Evolutionary conservation across 345 rosid species (phyloP), one percentile per base, ranked within the genome.

Genomic region (Citrus inodora): DNA sequence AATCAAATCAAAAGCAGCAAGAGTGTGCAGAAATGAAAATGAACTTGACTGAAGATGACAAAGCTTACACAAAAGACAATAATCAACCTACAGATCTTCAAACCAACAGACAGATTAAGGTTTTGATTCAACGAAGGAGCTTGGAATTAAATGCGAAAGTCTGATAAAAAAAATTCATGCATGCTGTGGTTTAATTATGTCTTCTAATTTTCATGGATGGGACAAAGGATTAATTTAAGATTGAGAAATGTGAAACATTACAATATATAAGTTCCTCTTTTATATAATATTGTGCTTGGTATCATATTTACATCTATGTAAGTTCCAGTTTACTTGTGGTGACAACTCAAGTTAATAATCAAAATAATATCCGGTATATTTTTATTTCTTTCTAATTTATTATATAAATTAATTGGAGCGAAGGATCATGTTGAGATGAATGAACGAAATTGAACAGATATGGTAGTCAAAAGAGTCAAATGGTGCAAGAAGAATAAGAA

Each of bases 1-100:
- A 77, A 25, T 51, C 75, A 8, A 61, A 75, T 5, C 35, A 62
- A 67, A 65, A 70, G 73, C 73, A 37, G 70, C 71, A n/a, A 8
- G 76, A 9, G 37, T 58, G 48, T 32, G 0, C 22, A 55, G 76
- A 64, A 33, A 65, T 14, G 27, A 24, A 65, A 21, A 9, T 63
- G 75, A 25, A 65, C 64, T 75, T 71, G 10, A 35, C 70, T 17
- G 70, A 46, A 25, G 38, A 62, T 28, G 7, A 4, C 48, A 71
- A 33, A 8, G 33, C 60, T 28, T 33, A 58, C 33, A 27, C n/a
- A 9, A 55, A 65, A 14, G 59, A 53, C 19, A 5, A 56, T 55
- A 35, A 40, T 46, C 51, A 46, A 13, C 51, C 51, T 46, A 3
- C 51, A 13, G 51, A 65, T 35, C 9, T 28, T 67, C 16, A 61